These are phyloP conservation scores for Olyra latifolia DNA, from an alignment of 176 grass and related monocot genomes.

Conservation along the genomic window DNA sequence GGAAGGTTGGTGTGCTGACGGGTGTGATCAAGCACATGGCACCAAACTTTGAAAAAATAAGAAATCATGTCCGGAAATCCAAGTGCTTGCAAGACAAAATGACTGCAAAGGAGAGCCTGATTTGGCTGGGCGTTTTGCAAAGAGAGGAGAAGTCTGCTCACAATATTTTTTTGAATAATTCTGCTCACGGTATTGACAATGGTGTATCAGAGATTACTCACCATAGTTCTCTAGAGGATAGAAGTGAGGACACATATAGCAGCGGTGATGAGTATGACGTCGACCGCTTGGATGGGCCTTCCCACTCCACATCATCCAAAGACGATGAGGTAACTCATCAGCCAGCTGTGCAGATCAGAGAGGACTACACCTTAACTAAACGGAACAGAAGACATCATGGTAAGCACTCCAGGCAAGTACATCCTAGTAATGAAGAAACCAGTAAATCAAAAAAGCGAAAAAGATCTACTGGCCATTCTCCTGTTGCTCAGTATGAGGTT, in stretches of 20 bases:
- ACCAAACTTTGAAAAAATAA: conserved; percentile 52
- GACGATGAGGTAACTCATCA: conserved; percentile 38
- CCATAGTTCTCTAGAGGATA: conserved; percentile 35
- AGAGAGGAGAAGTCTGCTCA: conserved; percentile 53
- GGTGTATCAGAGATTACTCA: conserved; percentile 35
- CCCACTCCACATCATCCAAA: conserved; percentile 51
- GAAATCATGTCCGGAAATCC: conserved; percentile 40
- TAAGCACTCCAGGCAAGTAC: conserved; percentile 27
- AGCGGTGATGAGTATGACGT: conserved; percentile 77
- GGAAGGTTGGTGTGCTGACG: conserved; percentile 58
- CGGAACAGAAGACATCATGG: background rate
- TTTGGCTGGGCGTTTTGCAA: conserved; percentile 76
- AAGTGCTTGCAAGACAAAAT: conserved; percentile 70
- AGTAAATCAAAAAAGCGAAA: conserved; percentile 14
- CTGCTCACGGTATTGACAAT: conserved; percentile 31
- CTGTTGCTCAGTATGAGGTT: conserved; percentile 32
- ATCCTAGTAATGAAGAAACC: conserved; percentile 24
- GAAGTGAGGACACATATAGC: conserved; percentile 46
- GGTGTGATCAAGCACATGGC: conserved; percentile 61
- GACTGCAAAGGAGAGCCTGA: conserved; percentile 73
- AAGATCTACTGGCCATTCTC: background rate
- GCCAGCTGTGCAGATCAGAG: conserved; percentile 30
- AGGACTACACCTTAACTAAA: conserved; percentile 1
- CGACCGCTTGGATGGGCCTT: conserved; percentile 44
- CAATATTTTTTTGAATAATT: background rate